A percentile compares a stretch with the other conserved stretches of the same genome.
These are phyloP conservation scores for Microbotryomycetes sp. DNA, from an alignment of 1,284 basidiomycete genomes.

Conservation along the genomic window DNA sequence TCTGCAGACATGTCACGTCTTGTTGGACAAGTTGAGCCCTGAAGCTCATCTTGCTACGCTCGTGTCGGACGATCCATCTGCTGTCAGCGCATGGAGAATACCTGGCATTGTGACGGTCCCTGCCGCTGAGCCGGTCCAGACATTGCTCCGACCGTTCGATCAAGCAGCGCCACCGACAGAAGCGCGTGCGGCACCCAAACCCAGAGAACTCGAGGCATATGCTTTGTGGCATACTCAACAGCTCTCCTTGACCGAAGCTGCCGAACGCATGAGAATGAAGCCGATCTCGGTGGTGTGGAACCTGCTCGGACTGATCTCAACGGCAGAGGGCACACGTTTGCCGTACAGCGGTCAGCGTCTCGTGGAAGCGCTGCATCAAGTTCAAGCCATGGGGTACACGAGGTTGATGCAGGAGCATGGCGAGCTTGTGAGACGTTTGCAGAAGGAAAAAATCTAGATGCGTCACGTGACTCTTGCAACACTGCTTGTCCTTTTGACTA, in stretches of 20 bases:
- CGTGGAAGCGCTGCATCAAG: not conserved
- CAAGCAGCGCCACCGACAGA: not conserved
- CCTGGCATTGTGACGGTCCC: not conserved
- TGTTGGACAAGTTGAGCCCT: not conserved
- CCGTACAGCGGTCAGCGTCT: slow-evolving; percentile 6
- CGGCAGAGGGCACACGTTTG: not conserved
- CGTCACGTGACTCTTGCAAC: too few relatives aligned
- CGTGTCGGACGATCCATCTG: not conserved
- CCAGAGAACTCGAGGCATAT: slow-evolving; percentile 16
- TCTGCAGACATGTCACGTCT: slow-evolving; percentile 35
- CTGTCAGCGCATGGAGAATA: not conserved
- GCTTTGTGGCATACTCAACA: slow-evolving; percentile 5
- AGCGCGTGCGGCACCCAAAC: not conserved
- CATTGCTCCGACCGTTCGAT: not conserved
- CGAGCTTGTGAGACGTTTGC: not conserved
- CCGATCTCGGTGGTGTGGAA: slow-evolving; percentile 12
- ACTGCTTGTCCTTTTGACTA: too few relatives aligned
- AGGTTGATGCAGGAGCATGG: slow-evolving; percentile 6
- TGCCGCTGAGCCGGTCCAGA: too few relatives aligned
- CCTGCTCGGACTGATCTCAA: not conserved
- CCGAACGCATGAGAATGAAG: slow-evolving; percentile 12
- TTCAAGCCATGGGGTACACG: not conserved
- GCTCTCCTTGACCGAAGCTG: not conserved
- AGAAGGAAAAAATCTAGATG: not conserved
- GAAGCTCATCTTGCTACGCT: not conserved